phyloP scores from a whole-genome alignment of 306 rosid genomes.

The Nissolia schottii region DNA sequence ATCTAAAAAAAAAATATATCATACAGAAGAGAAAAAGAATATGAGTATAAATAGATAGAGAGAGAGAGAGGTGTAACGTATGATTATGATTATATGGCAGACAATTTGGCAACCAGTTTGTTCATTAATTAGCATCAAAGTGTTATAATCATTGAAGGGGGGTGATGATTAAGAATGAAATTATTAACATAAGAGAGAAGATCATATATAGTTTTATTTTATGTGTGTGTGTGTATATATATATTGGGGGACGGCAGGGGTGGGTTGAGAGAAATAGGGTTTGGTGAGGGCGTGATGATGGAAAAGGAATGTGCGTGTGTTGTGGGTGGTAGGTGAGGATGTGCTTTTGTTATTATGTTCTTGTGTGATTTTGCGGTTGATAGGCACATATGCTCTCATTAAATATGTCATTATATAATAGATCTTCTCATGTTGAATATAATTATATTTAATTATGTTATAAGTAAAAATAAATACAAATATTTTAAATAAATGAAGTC shows the following conservation, averaged over 20 bases:
- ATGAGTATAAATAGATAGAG: too few relatives aligned
- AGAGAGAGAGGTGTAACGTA: too few relatives aligned
- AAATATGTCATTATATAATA: too few relatives aligned
- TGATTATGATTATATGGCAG: not conserved
- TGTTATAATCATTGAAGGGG: not conserved
- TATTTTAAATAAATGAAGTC: too few relatives aligned
- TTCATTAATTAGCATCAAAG: not conserved
- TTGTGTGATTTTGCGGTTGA: slow-evolving; percentile 7
- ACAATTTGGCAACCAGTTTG: not conserved
- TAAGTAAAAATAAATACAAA: too few relatives aligned
- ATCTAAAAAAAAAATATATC: too few relatives aligned
- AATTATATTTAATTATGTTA: too few relatives aligned
- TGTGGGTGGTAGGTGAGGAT: slow-evolving; percentile 53
- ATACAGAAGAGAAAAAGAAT: too few relatives aligned
- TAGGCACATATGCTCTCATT: slow-evolving; percentile 15
- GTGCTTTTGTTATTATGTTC: slow-evolving; percentile 14
- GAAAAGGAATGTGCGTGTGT: not conserved
- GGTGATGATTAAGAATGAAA: not conserved
- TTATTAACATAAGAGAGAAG: not conserved
- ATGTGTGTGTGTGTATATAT: not conserved
- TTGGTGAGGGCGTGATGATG: slow-evolving; percentile 42
- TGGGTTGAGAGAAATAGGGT: slow-evolving; percentile 27
- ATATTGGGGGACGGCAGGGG: slow-evolving; percentile 15
- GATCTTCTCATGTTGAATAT: too few relatives aligned
- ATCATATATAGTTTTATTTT: not conserved